Conservation (phyloP, 2,329 filamentous ascomycete species). For the Lasiodiplodia sp. region DNA sequence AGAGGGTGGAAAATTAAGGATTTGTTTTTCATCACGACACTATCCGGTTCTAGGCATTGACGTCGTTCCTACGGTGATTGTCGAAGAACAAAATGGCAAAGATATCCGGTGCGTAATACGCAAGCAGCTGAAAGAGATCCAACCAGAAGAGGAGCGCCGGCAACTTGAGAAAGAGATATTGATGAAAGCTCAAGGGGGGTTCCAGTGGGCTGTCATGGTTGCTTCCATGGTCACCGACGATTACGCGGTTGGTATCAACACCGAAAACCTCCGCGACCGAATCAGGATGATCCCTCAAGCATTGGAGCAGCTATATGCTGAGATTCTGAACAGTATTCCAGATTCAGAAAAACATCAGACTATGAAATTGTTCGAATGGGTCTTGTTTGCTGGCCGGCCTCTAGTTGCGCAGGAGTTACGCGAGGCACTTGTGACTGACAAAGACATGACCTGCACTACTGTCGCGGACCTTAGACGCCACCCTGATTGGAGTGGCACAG, state of each 20-base stretch:
- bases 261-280: neutral
- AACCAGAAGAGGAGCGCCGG: neutral
- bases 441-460: constrained; percentile 26
- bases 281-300: neutral
- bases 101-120: neutral
- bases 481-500: neutral
- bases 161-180: constrained; percentile 10
- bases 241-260: neutral
- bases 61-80: neutral
- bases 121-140: neutral
- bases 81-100: neutral
- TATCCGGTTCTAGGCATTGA: neutral
- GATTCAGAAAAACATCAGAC: neutral
- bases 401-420: constrained; percentile 33
- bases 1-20: neutral
- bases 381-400: neutral
- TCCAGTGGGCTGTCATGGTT: constrained; percentile 16
- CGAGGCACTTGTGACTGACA: constrained; percentile 32
- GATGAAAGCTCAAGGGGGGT: neutral
- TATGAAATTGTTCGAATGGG: constrained; percentile 18
- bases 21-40: constrained; percentile 9
- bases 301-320: neutral
- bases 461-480: neutral
- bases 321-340: neutral
- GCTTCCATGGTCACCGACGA: neutral